Base-by-base conservation (phyloP, 2,329 filamentous ascomycete species). In the Pseudogymnoascus sp. region DNA sequence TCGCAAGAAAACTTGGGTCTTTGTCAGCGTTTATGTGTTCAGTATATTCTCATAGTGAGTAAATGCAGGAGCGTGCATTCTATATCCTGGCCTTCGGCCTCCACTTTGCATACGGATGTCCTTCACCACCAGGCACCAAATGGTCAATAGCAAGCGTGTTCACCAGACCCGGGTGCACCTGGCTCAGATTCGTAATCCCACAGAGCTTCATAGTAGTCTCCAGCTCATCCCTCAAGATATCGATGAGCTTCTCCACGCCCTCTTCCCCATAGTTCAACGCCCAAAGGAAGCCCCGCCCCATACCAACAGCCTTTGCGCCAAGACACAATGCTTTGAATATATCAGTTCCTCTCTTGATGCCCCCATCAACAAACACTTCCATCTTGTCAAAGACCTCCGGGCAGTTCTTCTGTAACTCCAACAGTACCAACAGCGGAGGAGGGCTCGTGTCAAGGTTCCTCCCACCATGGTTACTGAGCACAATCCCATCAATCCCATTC, bases 401-500 rank as follows among this genome's bases (percentile, higher is more conserved):
- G 41, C 80, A 84, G 64, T 79, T 80, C 65, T 78, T 78, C 62
- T 84, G 83, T 63, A 89, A 75, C 72, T 89, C 85, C 1, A 89
- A 71, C 3, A 89, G 69, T 0, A 83, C 78, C 34, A 87, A 70
- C 30, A 89, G 76, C 0, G 81, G 78, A 0, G 85, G 75, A 2
- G 81, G 77, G 0, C 77, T 74, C 66, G 69, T 81, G 62, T 82
- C 79, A 1, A 79, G 67, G 59, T 73, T 78, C 38, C 87, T 72
- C 0, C 87, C 87, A 1, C 87, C 88, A 69, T 91, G 88, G 66
- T 91, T 91, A 12, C 79, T 83, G 1, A 90, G 76, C 1, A 90
- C 79, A 57, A 91, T 87, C 0, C 83, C 87, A 65, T 90, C 82
- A 2, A 82, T 81, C 0, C 84, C 86, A 11, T 78, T 68, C 59